Percentiles rank a stretch among this genome's conserved stretches.
Evolutionary conservation across 345 rosid species (phyloP).

Genomic region (Brassica rapa): DNA sequence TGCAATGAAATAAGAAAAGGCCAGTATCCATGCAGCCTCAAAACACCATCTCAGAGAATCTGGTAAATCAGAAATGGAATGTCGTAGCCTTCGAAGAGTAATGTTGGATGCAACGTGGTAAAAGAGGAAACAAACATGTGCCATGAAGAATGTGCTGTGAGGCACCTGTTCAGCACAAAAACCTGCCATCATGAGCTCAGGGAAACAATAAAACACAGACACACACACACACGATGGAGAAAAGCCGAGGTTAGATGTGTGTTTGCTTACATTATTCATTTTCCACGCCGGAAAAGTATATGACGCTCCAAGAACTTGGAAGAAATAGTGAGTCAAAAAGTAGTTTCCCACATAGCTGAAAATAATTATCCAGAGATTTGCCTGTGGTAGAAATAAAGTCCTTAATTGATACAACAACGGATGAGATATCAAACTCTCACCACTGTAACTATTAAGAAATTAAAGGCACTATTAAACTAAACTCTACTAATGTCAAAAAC

Average conservation of each 20-base stretch:
- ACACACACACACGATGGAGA: background rate
- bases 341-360: constrained; percentile 97
- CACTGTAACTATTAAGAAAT: background rate
- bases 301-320: constrained; percentile 92
- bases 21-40: constrained; percentile 91
- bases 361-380: constrained; percentile 82
- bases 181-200: constrained; percentile 9
- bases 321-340: constrained; percentile 99
- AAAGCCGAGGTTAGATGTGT: background rate
- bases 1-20: constrained; percentile 91
- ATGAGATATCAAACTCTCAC: constrained; percentile 5
- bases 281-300: constrained; percentile 98
- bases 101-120: constrained; percentile 90
- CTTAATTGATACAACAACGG: constrained; percentile 12
- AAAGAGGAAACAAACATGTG: constrained; percentile 93
- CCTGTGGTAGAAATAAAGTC: constrained; percentile 51
- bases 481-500: background rate
- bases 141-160: constrained; percentile 87
- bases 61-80: constrained; percentile 70
- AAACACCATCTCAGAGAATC: constrained; percentile 59
- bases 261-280: constrained; percentile 83
- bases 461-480: background rate
- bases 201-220: background rate
- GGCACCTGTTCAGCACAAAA: constrained; percentile 69
- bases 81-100: constrained; percentile 80